Evolutionary conservation across 2,329 filamentous ascomycete genomes (phyloP).

Genomic region (Colletotrichum costaricense): DNA sequence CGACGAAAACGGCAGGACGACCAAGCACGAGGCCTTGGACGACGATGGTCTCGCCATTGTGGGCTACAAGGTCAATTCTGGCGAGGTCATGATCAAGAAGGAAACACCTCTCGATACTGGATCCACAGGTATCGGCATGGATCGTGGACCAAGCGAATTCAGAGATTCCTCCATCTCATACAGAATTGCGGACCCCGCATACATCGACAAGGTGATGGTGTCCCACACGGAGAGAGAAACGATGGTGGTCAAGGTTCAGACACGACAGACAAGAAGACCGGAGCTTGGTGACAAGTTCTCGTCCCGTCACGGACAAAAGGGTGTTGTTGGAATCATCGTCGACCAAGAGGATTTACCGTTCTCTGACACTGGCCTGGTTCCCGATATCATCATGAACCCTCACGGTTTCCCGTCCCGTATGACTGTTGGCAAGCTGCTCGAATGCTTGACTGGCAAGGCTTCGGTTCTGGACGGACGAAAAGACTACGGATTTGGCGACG

Average conservation of each 20-base stretch:
- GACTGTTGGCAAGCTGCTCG: slow-evolving; percentile 98
- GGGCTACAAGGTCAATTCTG: slow-evolving; percentile 80
- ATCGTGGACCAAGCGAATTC: slow-evolving; percentile 71
- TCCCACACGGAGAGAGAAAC: slow-evolving; percentile 89
- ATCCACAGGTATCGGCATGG: slow-evolving; percentile 76
- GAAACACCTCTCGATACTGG: slow-evolving; percentile 83
- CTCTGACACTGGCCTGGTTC: slow-evolving; percentile 88
- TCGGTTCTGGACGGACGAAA: slow-evolving; percentile 86
- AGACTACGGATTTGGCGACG: slow-evolving; percentile 85
- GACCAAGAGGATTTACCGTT: slow-evolving; percentile 98
- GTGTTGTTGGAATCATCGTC: slow-evolving; percentile 95
- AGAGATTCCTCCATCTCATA: slow-evolving; percentile 80
- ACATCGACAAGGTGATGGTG: slow-evolving; percentile 97
- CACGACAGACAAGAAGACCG: slow-evolving; percentile 92
- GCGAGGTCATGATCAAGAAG: slow-evolving; percentile 93
- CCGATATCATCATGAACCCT: slow-evolving; percentile 99
- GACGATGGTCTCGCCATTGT: slow-evolving; percentile 90
- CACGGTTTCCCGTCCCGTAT: slow-evolving; percentile 99
- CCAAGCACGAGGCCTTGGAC: slow-evolving; percentile 80
- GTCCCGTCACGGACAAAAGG: slow-evolving; percentile 97
- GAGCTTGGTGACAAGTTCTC: slow-evolving; percentile 99
- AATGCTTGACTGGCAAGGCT: slow-evolving; percentile 94
- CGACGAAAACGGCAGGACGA: slow-evolving; percentile 70
- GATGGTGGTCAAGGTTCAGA: slow-evolving; percentile 92
- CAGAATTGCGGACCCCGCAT: slow-evolving; percentile 84